A percentile compares a stretch with the other conserved stretches of the same genome.
Conservation (phyloP, 2,329 filamentous ascomycete genomes). For the Fusarium sp. region DNA sequence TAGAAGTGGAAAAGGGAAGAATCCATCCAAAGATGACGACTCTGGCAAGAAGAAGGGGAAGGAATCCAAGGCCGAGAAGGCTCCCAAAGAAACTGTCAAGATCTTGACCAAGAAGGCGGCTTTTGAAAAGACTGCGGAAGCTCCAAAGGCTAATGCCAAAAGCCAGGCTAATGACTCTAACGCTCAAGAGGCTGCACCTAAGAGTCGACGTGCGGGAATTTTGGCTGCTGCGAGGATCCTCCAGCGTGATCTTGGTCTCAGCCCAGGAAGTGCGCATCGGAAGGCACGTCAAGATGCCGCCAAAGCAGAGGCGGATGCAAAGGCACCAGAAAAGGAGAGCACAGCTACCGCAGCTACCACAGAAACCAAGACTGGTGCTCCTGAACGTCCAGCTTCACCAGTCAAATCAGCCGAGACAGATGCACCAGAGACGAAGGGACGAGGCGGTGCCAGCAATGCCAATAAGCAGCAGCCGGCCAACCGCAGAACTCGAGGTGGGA, state of each 20-base stretch:
- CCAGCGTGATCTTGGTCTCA: constrained; percentile 75
- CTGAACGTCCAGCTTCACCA: constrained; percentile 42
- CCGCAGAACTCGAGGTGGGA: constrained; percentile 55
- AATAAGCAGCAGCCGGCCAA: constrained; percentile 48
- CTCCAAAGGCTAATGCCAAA: constrained; percentile 59
- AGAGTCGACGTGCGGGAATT: constrained; percentile 71
- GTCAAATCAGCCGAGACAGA: constrained; percentile 35
- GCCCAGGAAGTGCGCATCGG: constrained; percentile 72
- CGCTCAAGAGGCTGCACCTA: constrained; percentile 57
- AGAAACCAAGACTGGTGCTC: constrained; percentile 20
- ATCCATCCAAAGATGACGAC: constrained; percentile 61
- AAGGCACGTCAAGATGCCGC: constrained; percentile 70
- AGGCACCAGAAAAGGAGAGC: constrained; percentile 55
- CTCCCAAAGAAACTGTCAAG: constrained; percentile 70
- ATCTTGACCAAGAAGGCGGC: constrained; percentile 72
- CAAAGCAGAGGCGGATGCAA: constrained; percentile 66
- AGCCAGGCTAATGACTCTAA: constrained; percentile 51
- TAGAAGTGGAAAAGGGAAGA: constrained; percentile 63
- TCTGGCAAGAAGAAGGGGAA: constrained; percentile 73
- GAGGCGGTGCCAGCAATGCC: constrained; percentile 37
- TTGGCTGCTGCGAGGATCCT: constrained; percentile 74
- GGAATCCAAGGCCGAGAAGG: constrained; percentile 68
- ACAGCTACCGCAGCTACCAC: constrained; percentile 25
- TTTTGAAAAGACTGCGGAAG: constrained; percentile 62
- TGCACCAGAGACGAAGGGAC: constrained; percentile 41